Conservation (phyloP, 345 rosid genomes). For the Trapa bicornis region DNA sequence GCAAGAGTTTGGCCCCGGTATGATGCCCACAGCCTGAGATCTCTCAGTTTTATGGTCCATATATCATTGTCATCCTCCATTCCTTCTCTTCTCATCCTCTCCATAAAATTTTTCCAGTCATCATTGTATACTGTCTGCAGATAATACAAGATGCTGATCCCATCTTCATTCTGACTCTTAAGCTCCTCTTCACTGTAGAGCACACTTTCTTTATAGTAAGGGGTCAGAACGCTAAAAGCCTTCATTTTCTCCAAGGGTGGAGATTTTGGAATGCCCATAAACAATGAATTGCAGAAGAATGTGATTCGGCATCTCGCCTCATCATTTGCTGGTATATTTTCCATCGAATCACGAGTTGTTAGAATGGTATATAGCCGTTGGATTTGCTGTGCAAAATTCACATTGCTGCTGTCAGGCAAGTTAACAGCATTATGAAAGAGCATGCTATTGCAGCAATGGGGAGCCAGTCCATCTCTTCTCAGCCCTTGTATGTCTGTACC, state of each 20-base stretch:
- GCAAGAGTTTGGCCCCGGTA: constrained; percentile 93
- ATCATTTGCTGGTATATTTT: constrained; percentile 51
- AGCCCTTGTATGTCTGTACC: constrained; percentile 42
- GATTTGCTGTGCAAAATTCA: constrained; percentile 55
- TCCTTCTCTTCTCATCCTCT: constrained; percentile 81
- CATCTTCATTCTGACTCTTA: constrained; percentile 74
- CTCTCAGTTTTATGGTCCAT: constrained; percentile 56
- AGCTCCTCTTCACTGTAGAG: constrained; percentile 75
- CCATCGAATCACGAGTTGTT: constrained; percentile 73
- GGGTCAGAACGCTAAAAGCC: constrained; percentile 86
- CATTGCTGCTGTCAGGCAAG: constrained; percentile 48
- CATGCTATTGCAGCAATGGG: constrained; percentile 40
- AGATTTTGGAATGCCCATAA: constrained; percentile 88
- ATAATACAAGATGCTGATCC: constrained; percentile 64
- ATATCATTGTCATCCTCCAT: constrained; percentile 46
- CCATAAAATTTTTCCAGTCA: constrained; percentile 76
- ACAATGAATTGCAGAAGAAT: constrained; percentile 42
- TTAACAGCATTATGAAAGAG: constrained; percentile 57
- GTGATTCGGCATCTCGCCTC: constrained; percentile 82
- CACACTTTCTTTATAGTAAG: constrained; percentile 78
- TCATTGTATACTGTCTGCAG: constrained; percentile 72
- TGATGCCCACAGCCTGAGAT: constrained; percentile 89
- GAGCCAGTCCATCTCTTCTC: constrained; percentile 50
- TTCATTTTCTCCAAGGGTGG: constrained; percentile 93
- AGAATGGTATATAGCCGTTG: constrained; percentile 74